Base-by-base conservation (phyloP, 139 green algal species). In the Ettlia oleoabundans region DNA sequence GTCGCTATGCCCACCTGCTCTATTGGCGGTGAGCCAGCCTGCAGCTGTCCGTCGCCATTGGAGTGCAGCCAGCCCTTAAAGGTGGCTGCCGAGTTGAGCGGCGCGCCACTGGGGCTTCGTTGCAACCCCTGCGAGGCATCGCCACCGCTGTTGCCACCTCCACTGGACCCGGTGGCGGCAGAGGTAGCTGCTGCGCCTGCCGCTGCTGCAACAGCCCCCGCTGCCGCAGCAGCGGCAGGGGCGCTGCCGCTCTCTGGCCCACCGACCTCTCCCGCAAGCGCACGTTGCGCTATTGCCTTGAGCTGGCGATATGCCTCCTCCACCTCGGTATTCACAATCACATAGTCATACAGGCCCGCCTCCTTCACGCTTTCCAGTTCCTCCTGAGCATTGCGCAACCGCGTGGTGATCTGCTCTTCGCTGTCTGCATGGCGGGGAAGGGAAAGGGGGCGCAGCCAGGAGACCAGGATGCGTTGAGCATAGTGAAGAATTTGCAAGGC, bases 241-340 rank as follows among this genome's bases (percentile, higher is more conserved):
- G 74, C 66, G 2, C 32, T 24, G 43, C 74, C 52, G 58, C 58
- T 42, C 38, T 61, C 38, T 0, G 66, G 43, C 33, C 37, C 52
- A 37, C 86, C 77, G 15, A 73, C 53, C 79, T 87, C 76, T 21
- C 89, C 89, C 13, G 74, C 75, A 68, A 91, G 58, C 21, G 84
- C 84, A 24, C 82, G 74, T 33, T 78, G n/a, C 35, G 88, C 88
- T n/a, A 91, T 67, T 8, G 43, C 35, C 10, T 42, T 51, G 67
- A 93, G 86, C 82, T 92, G 73, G 28, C 43, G 51, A 42, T 90
- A 90, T 4, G 92, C 90, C 5, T 47, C 32, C 0, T 95, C 93
- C 62, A 97, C 66, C 43, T 93, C 78, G 38, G 91, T 86, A 35
- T 98, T 98, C 30, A 94, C 87, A 22, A 98, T 76, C 2, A 92